These are phyloP conservation scores for Arachnopeziza araneosa DNA, from an alignment of 2,329 filamentous ascomycete species.

Conservation along the genomic window DNA sequence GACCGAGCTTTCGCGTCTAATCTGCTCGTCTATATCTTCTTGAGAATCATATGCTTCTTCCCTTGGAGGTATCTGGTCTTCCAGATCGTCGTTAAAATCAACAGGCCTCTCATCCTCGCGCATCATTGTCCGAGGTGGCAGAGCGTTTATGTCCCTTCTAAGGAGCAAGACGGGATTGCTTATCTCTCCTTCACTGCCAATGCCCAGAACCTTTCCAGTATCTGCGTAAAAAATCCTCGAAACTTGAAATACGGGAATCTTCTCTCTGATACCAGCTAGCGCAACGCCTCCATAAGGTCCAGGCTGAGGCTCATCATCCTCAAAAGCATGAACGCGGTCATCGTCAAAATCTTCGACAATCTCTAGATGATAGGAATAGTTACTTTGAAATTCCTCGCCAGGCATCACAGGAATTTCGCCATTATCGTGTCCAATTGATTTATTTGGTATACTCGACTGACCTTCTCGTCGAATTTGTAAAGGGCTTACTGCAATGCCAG, in stretches of 20 bases:
- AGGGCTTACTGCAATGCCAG: conserved; percentile 13
- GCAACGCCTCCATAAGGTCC: conserved; percentile 54
- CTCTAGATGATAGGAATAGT: conserved; percentile 65
- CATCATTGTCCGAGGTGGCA: conserved; percentile 62
- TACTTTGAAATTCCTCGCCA: conserved; percentile 31
- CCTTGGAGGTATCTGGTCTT: conserved; percentile 7
- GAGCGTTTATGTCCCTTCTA: conserved; percentile 61
- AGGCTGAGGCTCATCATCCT: conserved; percentile 48
- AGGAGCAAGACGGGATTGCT: conserved; percentile 64
- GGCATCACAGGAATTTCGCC: conserved; percentile 12
- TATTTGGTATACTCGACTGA: not conserved
- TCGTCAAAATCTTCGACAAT: conserved; percentile 69
- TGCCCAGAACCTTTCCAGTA: conserved; percentile 68
- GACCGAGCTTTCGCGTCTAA: conserved; percentile 28
- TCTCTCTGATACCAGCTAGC: conserved; percentile 59
- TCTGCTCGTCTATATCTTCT: conserved; percentile 28
- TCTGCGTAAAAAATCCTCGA: conserved; percentile 76
- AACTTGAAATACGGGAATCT: conserved; percentile 64
- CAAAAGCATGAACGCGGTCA: conserved; percentile 60
- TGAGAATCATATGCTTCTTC: conserved; percentile 29
- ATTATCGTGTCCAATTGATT: conserved; percentile 29
- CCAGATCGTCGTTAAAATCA: conserved; percentile 16
- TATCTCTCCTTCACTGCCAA: conserved; percentile 58
- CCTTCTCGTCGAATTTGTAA: not conserved
- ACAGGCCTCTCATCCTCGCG: conserved; percentile 32